Conservation (phyloP, 2,329 filamentous ascomycete genomes). For the Fusarium sp. region DNA sequence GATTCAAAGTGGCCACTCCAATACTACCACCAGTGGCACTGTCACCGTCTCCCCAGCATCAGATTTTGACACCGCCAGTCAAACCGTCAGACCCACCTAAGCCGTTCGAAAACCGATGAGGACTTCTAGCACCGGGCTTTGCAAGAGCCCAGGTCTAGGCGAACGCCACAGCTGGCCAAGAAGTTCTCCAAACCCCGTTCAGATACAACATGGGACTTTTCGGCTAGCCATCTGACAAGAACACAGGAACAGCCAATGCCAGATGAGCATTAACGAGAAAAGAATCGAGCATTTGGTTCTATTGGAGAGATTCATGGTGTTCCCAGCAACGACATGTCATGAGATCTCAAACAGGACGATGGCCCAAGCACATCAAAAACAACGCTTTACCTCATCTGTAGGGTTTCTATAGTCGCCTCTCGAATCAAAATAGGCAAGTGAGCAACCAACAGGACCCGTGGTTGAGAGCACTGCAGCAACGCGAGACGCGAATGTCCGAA, state of each 20-base stretch:
- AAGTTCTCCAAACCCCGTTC: constrained; percentile 7
- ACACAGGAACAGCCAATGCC: constrained; percentile 15
- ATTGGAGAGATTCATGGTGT: constrained; percentile 5
- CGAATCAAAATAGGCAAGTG: constrained; percentile 22
- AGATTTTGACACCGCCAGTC: constrained; percentile 71
- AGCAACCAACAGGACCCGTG: constrained; percentile 36
- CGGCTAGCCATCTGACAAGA: constrained; percentile 3
- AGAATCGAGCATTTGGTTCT: constrained; percentile 2
- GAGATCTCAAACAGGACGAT: constrained; percentile 9
- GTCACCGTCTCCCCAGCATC: constrained; percentile 68
- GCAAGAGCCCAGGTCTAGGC: constrained; percentile 17
- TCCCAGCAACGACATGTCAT: constrained; percentile 21
- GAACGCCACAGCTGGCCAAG: constrained; percentile 25
- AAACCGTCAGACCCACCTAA: constrained; percentile 56
- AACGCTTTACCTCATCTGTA: constrained; percentile 29
- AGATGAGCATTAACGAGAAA: constrained; percentile 11
- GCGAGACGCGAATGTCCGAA: constrained; percentile 38
- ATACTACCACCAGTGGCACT: constrained; percentile 71
- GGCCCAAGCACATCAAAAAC: constrained; percentile 17
- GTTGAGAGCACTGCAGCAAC: constrained; percentile 27
- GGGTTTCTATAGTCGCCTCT: constrained; percentile 14
- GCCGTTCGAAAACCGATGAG: constrained; percentile 39
- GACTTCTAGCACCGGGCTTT: constrained; percentile 9
- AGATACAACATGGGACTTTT: constrained; percentile 9
- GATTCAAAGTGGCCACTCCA: constrained; percentile 54